Evolutionary conservation across 495 filamentous ascomycete species (phyloP).

Genomic region (Neurospora cerealis): DNA sequence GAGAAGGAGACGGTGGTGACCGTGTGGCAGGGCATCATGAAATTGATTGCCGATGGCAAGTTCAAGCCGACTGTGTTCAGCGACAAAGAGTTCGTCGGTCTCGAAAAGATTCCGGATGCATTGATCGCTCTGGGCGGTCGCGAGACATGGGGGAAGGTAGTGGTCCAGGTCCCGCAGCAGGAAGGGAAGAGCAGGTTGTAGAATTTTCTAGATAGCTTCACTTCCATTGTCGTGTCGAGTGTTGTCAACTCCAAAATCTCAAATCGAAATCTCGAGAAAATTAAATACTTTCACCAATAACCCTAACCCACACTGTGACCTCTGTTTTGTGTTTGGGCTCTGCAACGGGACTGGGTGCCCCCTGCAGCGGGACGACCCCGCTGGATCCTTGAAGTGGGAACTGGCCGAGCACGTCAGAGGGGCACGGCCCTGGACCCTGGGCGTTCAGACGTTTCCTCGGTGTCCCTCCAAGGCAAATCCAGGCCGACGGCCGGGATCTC

Average conservation of each 20-base stretch:
- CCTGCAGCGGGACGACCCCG: neutral
- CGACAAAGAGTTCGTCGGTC: constrained; percentile 69
- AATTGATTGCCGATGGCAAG: constrained; percentile 65
- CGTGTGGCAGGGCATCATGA: constrained; percentile 77
- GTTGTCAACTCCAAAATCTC: neutral
- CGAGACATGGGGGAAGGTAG: constrained; percentile 93
- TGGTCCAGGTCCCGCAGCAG: constrained; percentile 70
- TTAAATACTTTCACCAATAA: neutral
- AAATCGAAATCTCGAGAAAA: neutral
- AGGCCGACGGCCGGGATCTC: neutral
- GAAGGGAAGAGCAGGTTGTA: constrained; percentile 45
- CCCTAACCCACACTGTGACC: neutral
- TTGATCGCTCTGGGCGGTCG: constrained; percentile 66
- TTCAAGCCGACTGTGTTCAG: constrained; percentile 74
- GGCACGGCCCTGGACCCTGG: neutral
- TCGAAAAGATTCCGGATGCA: constrained; percentile 70
- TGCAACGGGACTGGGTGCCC: neutral
- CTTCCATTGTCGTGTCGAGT: neutral
- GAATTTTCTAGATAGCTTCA: neutral
- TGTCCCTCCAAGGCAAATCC: neutral
- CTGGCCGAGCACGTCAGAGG: neutral
- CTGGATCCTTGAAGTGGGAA: neutral
- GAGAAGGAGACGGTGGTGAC: constrained; percentile 59
- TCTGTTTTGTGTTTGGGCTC: neutral
- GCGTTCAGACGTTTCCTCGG: neutral